These are phyloP conservation scores for Rhypophila decipiens DNA, from an alignment of 495 filamentous ascomycete genomes.

Conservation along the genomic window DNA sequence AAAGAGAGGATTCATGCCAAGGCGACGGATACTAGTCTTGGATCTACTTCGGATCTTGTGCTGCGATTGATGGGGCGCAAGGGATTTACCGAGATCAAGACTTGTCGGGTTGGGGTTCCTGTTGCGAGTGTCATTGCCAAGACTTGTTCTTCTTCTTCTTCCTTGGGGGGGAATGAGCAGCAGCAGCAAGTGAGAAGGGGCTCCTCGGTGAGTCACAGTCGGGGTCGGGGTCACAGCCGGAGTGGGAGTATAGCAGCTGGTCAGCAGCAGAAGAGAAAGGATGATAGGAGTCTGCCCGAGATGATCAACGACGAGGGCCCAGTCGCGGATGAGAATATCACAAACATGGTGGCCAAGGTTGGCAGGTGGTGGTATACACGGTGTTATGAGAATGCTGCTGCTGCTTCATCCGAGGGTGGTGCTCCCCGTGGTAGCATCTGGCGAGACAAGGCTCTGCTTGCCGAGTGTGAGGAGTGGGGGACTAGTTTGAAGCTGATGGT, in stretches of 20 bases:
- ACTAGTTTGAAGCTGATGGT: slow-evolving; percentile 87
- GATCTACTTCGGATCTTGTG: slow-evolving; percentile 70
- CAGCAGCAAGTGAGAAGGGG: slow-evolving; percentile 7
- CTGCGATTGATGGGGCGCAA: slow-evolving; percentile 66
- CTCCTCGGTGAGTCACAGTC: background rate
- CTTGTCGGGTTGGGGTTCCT: slow-evolving; percentile 84
- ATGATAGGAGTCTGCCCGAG: slow-evolving; percentile 57
- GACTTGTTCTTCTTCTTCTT: slow-evolving; percentile 26
- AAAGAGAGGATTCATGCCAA: slow-evolving; percentile 66
- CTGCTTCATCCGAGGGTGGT: slow-evolving; percentile 38
- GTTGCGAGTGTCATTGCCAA: slow-evolving; percentile 63
- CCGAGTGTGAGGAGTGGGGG: slow-evolving; percentile 78
- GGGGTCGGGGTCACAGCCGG: slow-evolving; percentile 4
- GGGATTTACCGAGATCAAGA: slow-evolving; percentile 79
- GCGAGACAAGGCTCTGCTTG: slow-evolving; percentile 65
- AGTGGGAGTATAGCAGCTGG: too few relatives aligned
- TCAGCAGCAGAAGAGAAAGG: slow-evolving; percentile 36
- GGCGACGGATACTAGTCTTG: slow-evolving; percentile 56
- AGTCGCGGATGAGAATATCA: slow-evolving; percentile 70
- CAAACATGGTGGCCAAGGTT: slow-evolving; percentile 84
- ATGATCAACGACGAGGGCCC: slow-evolving; percentile 59
- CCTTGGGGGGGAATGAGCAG: slow-evolving; percentile 20
- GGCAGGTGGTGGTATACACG: slow-evolving; percentile 94
- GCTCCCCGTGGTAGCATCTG: slow-evolving; percentile 65
- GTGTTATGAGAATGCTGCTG: slow-evolving; percentile 71